Evolutionary conservation across 306 rosid genomes (phyloP).

Genomic region (Vigna radiata): DNA sequence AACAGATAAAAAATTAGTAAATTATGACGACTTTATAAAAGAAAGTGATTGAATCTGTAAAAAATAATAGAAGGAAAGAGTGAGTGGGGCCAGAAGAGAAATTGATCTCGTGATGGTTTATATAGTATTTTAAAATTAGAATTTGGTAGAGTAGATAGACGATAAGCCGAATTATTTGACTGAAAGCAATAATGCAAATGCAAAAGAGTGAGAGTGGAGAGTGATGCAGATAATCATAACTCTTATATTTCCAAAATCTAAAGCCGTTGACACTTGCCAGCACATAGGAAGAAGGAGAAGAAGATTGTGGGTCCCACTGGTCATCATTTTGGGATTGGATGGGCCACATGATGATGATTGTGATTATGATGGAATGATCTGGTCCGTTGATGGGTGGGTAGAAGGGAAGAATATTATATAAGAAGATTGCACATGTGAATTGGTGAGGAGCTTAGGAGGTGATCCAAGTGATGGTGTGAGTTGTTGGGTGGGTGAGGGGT

Average conservation of each 20-base stretch:
- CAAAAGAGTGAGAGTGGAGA: too few relatives aligned
- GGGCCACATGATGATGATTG: background rate
- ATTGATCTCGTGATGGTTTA: slow-evolving; percentile 6
- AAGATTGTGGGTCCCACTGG: slow-evolving; percentile 13
- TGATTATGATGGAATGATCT: slow-evolving; percentile 34
- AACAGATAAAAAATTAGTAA: too few relatives aligned
- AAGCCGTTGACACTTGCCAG: slow-evolving; percentile 71
- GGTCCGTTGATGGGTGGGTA: slow-evolving; percentile 1
- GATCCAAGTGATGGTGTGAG: too few relatives aligned
- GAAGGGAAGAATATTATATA: too few relatives aligned
- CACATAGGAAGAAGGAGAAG: background rate
- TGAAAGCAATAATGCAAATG: background rate
- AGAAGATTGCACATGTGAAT: too few relatives aligned
- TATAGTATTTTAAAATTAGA: background rate
- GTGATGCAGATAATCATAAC: too few relatives aligned
- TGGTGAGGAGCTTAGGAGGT: too few relatives aligned
- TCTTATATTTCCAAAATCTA: slow-evolving; percentile 44
- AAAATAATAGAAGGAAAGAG: background rate
- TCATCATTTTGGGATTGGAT: background rate
- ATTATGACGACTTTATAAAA: too few relatives aligned
- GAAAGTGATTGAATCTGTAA: too few relatives aligned
- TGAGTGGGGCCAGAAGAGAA: slow-evolving; percentile 14
- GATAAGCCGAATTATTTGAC: background rate
- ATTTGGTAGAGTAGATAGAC: background rate
- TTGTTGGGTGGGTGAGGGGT: too few relatives aligned